phyloP scores from a whole-genome alignment of 805 yeast genomes.

The Sugiyamaella valdiviana region DNA sequence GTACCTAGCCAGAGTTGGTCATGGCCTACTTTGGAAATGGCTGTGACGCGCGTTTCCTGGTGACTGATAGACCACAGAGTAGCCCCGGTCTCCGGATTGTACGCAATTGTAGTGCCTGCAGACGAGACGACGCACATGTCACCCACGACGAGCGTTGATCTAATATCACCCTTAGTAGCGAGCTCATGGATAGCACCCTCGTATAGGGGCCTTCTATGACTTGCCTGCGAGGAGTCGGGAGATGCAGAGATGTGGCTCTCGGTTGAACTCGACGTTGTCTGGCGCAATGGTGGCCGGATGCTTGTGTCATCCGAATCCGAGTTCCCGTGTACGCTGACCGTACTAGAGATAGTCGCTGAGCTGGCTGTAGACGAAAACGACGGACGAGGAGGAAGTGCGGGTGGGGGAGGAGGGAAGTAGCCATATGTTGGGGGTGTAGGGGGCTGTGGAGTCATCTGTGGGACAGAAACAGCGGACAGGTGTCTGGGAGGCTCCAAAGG shows the following conservation, averaged over 20 bases:
- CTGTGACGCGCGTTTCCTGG: slow-evolving; percentile 23
- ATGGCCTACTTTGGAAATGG: slow-evolving; percentile 19
- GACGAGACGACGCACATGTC: slow-evolving; percentile 19
- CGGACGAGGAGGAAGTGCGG: neutral
- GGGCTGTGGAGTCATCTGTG: too few species aligned
- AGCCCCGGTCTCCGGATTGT: slow-evolving; percentile 21
- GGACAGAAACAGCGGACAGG: too few species aligned
- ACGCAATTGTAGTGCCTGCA: slow-evolving; percentile 20
- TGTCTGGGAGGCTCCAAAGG: neutral
- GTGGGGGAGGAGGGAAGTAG: neutral
- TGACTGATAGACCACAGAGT: slow-evolving; percentile 22
- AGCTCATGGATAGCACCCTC: slow-evolving; percentile 23
- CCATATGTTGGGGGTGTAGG: slow-evolving; percentile 6
- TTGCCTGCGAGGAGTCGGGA: slow-evolving; percentile 15
- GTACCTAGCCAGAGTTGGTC: slow-evolving; percentile 31
- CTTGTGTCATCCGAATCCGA: neutral
- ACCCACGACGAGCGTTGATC: slow-evolving; percentile 21
- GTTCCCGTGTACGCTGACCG: neutral
- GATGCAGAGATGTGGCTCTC: neutral
- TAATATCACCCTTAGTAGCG: slow-evolving; percentile 21
- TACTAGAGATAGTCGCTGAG: neutral
- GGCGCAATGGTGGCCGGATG: neutral
- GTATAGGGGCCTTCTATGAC: slow-evolving; percentile 27
- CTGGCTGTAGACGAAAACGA: neutral
- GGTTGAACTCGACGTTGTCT: neutral